These are phyloP conservation scores for Tylopilus subfusipes DNA, from an alignment of 768 basidiomycete species.

Conservation along the genomic window DNA sequence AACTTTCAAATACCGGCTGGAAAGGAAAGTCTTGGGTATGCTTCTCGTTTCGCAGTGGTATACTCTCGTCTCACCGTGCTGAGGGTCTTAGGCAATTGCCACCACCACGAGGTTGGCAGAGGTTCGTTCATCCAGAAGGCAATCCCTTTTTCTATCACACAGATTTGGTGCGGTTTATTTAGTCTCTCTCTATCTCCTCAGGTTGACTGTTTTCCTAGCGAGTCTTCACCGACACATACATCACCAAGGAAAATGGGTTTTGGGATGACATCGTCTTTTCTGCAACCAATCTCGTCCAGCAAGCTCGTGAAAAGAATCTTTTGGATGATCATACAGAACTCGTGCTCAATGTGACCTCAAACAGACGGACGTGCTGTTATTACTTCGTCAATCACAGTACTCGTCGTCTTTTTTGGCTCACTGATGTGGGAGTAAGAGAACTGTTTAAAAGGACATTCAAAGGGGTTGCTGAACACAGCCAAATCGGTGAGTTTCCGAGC, in stretches of 20 bases:
- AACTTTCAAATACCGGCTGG: not conserved
- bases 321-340: not conserved
- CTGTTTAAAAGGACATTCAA: not conserved
- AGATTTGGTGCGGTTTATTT: not conserved
- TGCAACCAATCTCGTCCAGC: not conserved
- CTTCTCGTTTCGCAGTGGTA: not conserved
- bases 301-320: not conserved
- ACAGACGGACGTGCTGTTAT: not conserved
- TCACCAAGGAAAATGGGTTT: not conserved
- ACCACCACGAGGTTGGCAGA: not conserved
- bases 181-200: not conserved
- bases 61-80: not conserved
- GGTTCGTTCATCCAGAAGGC: not conserved
- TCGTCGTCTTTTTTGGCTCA: not conserved
- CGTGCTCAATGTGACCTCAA: not conserved
- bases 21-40: not conserved
- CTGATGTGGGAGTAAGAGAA: not conserved
- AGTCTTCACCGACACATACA: not conserved
- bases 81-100: not conserved
- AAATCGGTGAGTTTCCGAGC: not conserved
- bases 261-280: not conserved
- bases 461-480: not conserved
- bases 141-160: not conserved
- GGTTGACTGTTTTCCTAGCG: not conserved
- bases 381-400: not conserved